Evolutionary conservation across 257 asterid species (phyloP).

Genomic region (Anisodus tanguticus): DNA sequence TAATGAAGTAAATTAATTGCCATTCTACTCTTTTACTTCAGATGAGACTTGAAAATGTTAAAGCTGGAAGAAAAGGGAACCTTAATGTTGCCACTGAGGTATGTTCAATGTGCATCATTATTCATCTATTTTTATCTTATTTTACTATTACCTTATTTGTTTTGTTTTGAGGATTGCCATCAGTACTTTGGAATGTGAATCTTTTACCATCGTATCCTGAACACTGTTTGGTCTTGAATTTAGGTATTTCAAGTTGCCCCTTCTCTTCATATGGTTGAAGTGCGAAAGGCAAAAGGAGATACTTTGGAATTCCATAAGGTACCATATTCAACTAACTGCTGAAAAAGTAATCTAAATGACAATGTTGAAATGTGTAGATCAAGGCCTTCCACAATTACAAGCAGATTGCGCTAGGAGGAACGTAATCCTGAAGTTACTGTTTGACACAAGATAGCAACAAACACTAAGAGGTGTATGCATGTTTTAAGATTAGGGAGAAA

Average conservation of each 20-base stretch:
- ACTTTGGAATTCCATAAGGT: constrained; percentile 80
- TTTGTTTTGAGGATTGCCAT: not conserved
- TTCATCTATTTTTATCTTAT: not conserved
- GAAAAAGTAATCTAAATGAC: not conserved
- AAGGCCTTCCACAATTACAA: not conserved
- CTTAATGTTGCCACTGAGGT: constrained; percentile 75
- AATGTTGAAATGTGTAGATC: not conserved
- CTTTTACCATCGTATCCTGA: not conserved
- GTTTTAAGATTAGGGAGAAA: not conserved
- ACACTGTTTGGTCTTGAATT: constrained; percentile 22
- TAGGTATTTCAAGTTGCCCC: constrained; percentile 73
- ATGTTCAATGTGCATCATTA: constrained; percentile 25
- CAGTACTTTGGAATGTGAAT: not conserved
- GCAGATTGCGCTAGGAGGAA: not conserved
- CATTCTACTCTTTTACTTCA: constrained; percentile 34
- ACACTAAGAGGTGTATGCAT: not conserved
- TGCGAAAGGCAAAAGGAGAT: constrained; percentile 64
- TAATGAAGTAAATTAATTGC: not conserved
- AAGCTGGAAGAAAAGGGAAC: constrained; percentile 60
- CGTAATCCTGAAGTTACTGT: not conserved
- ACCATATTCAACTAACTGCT: not conserved
- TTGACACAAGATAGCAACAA: not conserved
- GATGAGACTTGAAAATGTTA: constrained; percentile 87
- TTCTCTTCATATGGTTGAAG: constrained; percentile 66
- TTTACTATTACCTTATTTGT: not conserved